Evolutionary conservation across 495 filamentous ascomycete species (phyloP).

Genomic region (Neurospora sp.): DNA sequence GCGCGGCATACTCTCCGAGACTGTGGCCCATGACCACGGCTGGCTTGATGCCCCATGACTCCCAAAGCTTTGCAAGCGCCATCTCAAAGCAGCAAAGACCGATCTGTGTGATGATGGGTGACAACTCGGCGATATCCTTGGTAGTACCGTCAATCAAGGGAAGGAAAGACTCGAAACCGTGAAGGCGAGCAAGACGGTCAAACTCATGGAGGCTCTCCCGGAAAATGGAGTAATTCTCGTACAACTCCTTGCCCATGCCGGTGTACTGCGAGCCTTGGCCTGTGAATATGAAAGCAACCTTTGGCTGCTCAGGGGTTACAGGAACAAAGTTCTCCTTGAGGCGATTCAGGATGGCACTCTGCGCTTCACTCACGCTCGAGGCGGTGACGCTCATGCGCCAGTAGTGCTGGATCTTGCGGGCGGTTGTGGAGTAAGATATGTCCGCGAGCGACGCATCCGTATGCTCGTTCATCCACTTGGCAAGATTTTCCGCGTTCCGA

Average conservation of each 20-base stretch:
- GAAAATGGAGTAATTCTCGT: slow-evolving; percentile 55
- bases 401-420: slow-evolving; percentile 72
- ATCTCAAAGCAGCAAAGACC: slow-evolving; percentile 74
- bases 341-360: slow-evolving; percentile 29
- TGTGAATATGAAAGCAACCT: slow-evolving; percentile 60
- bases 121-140: slow-evolving; percentile 46
- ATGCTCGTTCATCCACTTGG: slow-evolving; percentile 43
- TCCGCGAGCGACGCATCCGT: slow-evolving; percentile 41
- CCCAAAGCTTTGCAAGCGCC: slow-evolving; percentile 73
- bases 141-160: slow-evolving; percentile 56
- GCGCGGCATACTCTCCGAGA: slow-evolving; percentile 76
- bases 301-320: slow-evolving; percentile 35
- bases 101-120: slow-evolving; percentile 69
- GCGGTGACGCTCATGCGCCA: slow-evolving; percentile 56
- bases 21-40: slow-evolving; percentile 78
- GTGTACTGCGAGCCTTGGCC: slow-evolving; percentile 58
- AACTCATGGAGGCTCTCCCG: slow-evolving; percentile 59
- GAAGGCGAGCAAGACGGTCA: slow-evolving; percentile 54
- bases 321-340: slow-evolving; percentile 38
- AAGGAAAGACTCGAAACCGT: slow-evolving; percentile 60
- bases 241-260: slow-evolving; percentile 65
- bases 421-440: slow-evolving; percentile 74
- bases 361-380: slow-evolving; percentile 35
- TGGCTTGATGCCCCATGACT: slow-evolving; percentile 65
- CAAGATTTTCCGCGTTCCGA: slow-evolving; percentile 38